Evolutionary conservation across 805 yeast species (phyloP).

Genomic region (Metschnikowia reukaufii): DNA sequence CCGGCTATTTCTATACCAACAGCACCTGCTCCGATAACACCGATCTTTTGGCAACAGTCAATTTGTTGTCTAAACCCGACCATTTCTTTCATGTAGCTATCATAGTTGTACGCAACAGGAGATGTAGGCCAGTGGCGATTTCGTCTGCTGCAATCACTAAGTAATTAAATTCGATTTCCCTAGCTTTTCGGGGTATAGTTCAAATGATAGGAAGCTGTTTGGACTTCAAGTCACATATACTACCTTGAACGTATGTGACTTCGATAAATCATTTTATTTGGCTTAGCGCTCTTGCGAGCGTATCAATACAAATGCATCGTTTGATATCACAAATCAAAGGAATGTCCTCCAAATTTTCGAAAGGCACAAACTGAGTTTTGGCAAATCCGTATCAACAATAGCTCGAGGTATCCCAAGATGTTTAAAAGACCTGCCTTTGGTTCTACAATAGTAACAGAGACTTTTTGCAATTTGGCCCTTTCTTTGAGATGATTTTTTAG

Average conservation of each 20-base stretch:
- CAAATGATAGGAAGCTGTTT: constrained; percentile 29
- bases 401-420: constrained; percentile 41
- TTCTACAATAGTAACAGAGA: constrained; percentile 38
- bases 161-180: constrained; percentile 42
- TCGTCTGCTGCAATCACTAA: constrained; percentile 48
- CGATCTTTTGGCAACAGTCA: constrained; percentile 30
- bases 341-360: constrained; percentile 29
- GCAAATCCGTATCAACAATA: constrained; percentile 42
- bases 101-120: constrained; percentile 43
- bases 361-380: constrained; percentile 36
- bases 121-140: constrained; percentile 55
- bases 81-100: constrained; percentile 46
- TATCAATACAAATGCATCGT: constrained; percentile 23
- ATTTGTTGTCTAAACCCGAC: constrained; percentile 30
- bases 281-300: constrained; percentile 13
- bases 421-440: constrained; percentile 43
- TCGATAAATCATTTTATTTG: constrained; percentile 16
- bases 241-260: constrained; percentile 35
- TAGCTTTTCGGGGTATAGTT: constrained; percentile 19
- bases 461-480: constrained; percentile 14
- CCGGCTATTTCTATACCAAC: constrained; percentile 52
- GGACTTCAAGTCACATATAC: constrained; percentile 27
- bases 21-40: constrained; percentile 55
- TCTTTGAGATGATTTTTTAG: constrained; percentile 27
- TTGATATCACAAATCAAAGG: constrained; percentile 30